A percentile compares a stretch with the other conserved stretches of the same genome.
phyloP scores from a whole-genome alignment of 2,329 filamentous ascomycete genomes.

The Microcyclosporella mali region DNA sequence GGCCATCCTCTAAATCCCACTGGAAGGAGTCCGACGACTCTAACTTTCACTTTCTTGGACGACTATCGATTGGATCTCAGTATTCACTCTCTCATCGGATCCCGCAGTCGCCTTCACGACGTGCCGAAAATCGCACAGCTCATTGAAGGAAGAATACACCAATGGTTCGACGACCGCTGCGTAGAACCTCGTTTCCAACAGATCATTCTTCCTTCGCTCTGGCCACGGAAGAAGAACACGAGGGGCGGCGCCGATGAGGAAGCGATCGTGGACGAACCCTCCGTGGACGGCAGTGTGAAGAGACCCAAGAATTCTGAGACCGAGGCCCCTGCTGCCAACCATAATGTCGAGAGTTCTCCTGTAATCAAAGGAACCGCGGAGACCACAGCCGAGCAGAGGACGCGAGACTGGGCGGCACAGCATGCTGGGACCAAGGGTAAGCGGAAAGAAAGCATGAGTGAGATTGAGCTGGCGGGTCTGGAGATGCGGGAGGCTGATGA shows the following conservation, averaged over 20 bases:
- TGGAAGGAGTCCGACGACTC: slow-evolving; percentile 56
- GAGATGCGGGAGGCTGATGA: slow-evolving; percentile 32
- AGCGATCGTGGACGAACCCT: slow-evolving; percentile 36
- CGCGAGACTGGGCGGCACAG: slow-evolving; percentile 30
- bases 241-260: slow-evolving; percentile 60
- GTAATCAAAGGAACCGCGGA: slow-evolving; percentile 9
- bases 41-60: slow-evolving; percentile 89
- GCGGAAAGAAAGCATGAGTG: slow-evolving; percentile 24
- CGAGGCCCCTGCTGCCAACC: slow-evolving; percentile 5
- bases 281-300: slow-evolving; percentile 9
- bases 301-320: slow-evolving; percentile 12
- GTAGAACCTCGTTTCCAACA: slow-evolving; percentile 84
- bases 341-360: slow-evolving; percentile 4
- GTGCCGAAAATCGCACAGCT: slow-evolving; percentile 84
- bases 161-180: slow-evolving; percentile 81
- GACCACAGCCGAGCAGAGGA: slow-evolving; percentile 31
- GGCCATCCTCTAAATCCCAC: slow-evolving; percentile 39
- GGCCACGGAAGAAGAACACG: slow-evolving; percentile 80
- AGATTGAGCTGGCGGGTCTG: slow-evolving; percentile 29
- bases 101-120: slow-evolving; percentile 72
- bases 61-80: slow-evolving; percentile 81
- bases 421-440: slow-evolving; percentile 21
- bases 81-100: slow-evolving; percentile 71
- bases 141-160: slow-evolving; percentile 70
- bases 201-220: slow-evolving; percentile 73